Evolutionary conservation across 192 early-diverging fungal genomes (phyloP).

Genomic region (Powellomyces hirtus): DNA sequence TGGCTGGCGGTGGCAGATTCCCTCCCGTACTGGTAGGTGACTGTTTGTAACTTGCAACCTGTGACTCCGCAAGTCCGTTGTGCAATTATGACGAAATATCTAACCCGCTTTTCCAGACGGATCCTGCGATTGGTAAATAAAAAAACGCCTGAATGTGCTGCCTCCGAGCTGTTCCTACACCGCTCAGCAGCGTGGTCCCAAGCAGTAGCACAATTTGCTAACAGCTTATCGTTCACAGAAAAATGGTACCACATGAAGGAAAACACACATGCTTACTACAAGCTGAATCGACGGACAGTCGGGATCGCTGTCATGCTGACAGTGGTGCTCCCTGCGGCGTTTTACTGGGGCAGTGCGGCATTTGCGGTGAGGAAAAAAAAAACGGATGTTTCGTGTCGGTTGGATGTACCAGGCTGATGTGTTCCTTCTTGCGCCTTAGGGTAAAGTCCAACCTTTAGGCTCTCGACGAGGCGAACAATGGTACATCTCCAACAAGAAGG

Average conservation of each 20-base stretch:
- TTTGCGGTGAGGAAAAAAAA: too few relatives aligned
- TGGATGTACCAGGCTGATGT: too few relatives aligned
- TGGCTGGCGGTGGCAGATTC: conserved; percentile 26
- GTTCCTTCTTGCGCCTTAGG: too few relatives aligned
- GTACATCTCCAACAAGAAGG: too few relatives aligned
- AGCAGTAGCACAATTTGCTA: background rate
- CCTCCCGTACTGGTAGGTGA: conserved; percentile 22
- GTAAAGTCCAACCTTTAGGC: too few relatives aligned
- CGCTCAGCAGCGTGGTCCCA: background rate
- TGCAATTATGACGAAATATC: background rate
- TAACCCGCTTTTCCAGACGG: conserved; percentile 3
- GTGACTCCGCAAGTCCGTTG: too few relatives aligned
- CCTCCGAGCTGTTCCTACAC: too few relatives aligned
- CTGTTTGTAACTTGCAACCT: background rate
- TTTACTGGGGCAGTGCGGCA: conserved; percentile 23
- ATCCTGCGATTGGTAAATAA: conserved; percentile 22
- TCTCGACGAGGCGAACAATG: too few relatives aligned
- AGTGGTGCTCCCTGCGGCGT: conserved; percentile 29
- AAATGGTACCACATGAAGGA: conserved; percentile 53
- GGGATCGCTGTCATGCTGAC: conserved; percentile 22
- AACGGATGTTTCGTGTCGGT: too few relatives aligned
- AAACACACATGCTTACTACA: conserved; percentile 41
- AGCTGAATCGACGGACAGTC: conserved; percentile 33
- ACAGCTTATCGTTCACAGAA: conserved; percentile 17
- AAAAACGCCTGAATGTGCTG: background rate